Evolutionary conservation across 164 flowering plant species (phyloP), one percentile per base, ranked within the genome.

Genomic region (Vitis riparia): DNA sequence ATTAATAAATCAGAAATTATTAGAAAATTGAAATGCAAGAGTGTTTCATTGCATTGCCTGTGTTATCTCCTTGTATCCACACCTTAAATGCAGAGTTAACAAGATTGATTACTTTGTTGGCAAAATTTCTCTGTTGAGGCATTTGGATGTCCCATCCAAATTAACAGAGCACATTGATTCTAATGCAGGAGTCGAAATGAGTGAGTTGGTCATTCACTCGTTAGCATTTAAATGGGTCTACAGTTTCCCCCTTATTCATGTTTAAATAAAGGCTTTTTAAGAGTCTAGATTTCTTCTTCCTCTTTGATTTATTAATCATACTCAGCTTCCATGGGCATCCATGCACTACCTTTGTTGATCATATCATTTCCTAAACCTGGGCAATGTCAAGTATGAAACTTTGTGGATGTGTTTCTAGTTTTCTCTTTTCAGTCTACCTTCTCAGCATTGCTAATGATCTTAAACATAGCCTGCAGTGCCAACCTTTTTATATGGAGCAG

Each of bases 401-500:
- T 23, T 23, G 27, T 23, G 27, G 27, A 23, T 23, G 2, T 19
- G 3, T 9, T 66, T 15, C 14, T 51, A 19, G 16, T 1, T 32
- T 67, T 55, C 6, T 9, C 49, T 44, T 23, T 23, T 2, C 27
- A 23, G 27, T 23, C 27, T 23, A 23, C 27, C 27, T 12, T 11
- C 17, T 68, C 55, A 16, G 49, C 8, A 11, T 55, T 64, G 50
- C 69, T 82, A 56, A 73, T 69, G 55, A 57, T 14, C 51, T 29
- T 14, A 53, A 17, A 7, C 44, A 16, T 67, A 58, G 67, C 72
- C 71, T 85, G 85, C 91, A 86, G 92, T 88, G 11, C 88, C 92
- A 2, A 76, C 89, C 14, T 90, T 78, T 76, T 63, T 86, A n/a
- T 90, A 88, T 69, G 94, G 94, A 79, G 89, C 85, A 27, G 92